Evolutionary conservation across 2,329 filamentous ascomycete genomes (phyloP).

Genomic region (Alternaria longipes): DNA sequence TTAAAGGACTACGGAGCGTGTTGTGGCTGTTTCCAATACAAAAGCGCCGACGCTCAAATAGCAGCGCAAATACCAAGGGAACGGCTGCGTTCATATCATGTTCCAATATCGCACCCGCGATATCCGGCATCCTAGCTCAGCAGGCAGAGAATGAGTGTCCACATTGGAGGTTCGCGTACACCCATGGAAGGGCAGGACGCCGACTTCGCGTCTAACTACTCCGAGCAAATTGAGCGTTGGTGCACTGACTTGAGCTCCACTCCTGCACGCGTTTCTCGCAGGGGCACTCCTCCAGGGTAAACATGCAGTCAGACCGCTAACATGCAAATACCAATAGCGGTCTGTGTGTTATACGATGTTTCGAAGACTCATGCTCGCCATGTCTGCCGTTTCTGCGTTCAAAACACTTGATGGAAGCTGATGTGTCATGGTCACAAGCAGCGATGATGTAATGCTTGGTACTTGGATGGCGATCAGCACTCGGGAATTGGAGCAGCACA

Average conservation of each 20-base stretch:
- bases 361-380: not conserved
- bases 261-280: conserved; percentile 14
- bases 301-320: conserved; percentile 12
- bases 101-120: conserved; percentile 11
- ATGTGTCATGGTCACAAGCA: conserved; percentile 9
- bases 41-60: not conserved
- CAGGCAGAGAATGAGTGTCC: not conserved
- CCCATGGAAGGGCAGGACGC: not conserved
- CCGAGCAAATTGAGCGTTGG: conserved; percentile 15
- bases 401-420: conserved; percentile 1
- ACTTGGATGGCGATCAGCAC: conserved; percentile 20
- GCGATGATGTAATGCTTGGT: conserved; percentile 33
- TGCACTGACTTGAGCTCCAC: conserved; percentile 15
- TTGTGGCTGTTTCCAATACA: conserved; percentile 5
- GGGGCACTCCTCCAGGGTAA: conserved; percentile 13
- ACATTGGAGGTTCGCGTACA: conserved; percentile 4
- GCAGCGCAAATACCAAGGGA: not conserved
- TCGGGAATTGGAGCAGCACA: conserved; percentile 15
- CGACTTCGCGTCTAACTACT: conserved; percentile 9
- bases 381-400: not conserved
- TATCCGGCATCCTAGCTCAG: conserved; percentile 19
- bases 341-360: conserved; percentile 11
- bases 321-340: conserved; percentile 4
- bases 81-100: not conserved
- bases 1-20: conserved; percentile 5